Evolutionary conservation across 139 green algal genomes (phyloP), one percentile per base, ranked within the genome.

Genomic region (Trebouxia sp.): DNA sequence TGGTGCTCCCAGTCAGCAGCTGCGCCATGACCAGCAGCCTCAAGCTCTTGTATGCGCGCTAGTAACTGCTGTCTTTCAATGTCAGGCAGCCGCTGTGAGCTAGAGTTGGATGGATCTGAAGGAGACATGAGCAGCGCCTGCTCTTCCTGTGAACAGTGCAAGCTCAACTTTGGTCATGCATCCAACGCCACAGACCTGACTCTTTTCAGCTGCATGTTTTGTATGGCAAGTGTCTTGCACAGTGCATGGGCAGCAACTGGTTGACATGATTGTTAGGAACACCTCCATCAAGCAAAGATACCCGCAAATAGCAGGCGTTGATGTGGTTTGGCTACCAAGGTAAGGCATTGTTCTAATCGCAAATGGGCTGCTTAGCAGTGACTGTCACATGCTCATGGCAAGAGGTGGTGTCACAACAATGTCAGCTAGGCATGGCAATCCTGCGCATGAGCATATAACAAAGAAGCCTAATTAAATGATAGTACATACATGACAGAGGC

Each of bases 11-110:
- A 69, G 30, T 69, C 28, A 11, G 58, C 5, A n/a, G 28, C 5
- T 28, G 7, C 58, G 22, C 10, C 10, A 22, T 69, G 58, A 24
- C 30, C 38, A 42, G 66, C 66, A 22, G 38, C 72, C 45, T 79
- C 72, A 14, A 79, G 72, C 43, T 79, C 28, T 30, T 32, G 11
- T 26, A 79, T 79, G 41, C 72, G 41, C 14, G 43, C 72, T 8
- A 79, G 28, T 11, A 79, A 45, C 3, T 41, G 41, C 26, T 79
- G 43, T 28, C 41, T 58, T n/a, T 65, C 72, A 28, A 30, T 20
- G 26, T 79, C 45, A 30, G 72, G 43, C n/a, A 58, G n/a, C 22
- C 20, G 20, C 45, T 79, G 43, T 32, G 72, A 42, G 11, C 41
- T 28, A 30, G 15, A 20, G 9, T 30, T 30, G 26, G 58, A 69